phyloP scores from a whole-genome alignment of 2,329 filamentous ascomycete species.

The Trichothecium roseum region DNA sequence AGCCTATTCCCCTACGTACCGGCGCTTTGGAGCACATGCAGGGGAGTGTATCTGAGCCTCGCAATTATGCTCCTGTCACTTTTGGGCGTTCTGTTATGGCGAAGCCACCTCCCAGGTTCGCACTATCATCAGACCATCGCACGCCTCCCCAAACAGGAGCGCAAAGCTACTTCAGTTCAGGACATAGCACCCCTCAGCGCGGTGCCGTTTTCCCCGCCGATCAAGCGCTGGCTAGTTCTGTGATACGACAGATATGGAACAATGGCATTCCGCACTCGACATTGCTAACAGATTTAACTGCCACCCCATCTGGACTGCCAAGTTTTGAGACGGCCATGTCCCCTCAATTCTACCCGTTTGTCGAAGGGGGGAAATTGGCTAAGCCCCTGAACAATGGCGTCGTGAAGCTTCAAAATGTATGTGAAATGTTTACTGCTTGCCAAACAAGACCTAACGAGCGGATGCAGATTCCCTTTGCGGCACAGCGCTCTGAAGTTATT shows the following conservation, averaged over 20 bases:
- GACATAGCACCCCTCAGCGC: no score
- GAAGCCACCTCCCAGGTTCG: conserved; percentile 27
- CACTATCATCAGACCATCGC: no score
- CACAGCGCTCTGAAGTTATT: conserved; percentile 42
- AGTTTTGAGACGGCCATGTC: conserved; percentile 22
- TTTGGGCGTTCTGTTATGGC: conserved; percentile 12
- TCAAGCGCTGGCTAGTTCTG: no score
- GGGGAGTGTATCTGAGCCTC: conserved; percentile 33
- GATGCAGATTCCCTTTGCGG: conserved; percentile 43
- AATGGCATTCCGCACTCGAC: no score
- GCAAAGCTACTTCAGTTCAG: no score
- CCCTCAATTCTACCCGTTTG: conserved; percentile 34
- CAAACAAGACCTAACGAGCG: no score
- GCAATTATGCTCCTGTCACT: conserved; percentile 28
- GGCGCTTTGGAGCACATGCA: no score
- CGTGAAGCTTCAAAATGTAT: conserved; percentile 39
- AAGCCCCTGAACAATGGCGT: conserved; percentile 28
- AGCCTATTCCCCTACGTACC: no score
- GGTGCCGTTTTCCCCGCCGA: no score
- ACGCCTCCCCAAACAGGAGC: no score
- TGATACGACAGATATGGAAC: no score
- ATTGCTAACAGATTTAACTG: conserved; percentile 26
- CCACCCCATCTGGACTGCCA: conserved; percentile 21
- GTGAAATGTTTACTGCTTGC: no score
- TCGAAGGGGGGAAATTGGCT: conserved; percentile 23